A percentile compares a stretch with the other conserved stretches of the same genome.
Evolutionary conservation across 2,329 filamentous ascomycete species (phyloP).

Genomic region (Nannizzia gypsea): DNA sequence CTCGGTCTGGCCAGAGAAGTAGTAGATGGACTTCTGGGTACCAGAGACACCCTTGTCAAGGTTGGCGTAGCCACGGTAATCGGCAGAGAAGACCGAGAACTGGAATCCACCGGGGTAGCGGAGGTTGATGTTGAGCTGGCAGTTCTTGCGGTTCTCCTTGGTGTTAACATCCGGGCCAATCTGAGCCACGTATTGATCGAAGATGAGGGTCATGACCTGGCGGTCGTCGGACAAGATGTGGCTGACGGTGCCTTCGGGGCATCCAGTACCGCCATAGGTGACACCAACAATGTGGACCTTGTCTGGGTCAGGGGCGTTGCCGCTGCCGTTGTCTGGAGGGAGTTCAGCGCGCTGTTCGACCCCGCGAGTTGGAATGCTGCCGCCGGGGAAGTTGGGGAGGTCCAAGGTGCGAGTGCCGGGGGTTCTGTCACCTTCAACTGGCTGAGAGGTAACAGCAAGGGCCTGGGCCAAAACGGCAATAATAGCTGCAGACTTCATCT

Average conservation of each 20-base stretch:
- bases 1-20: conserved; percentile 38
- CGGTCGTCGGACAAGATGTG: conserved; percentile 34
- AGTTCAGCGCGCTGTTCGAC: conserved; percentile 6
- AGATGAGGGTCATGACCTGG: conserved; percentile 39
- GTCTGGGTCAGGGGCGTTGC: conserved; percentile 20
- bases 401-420: conserved; percentile 8
- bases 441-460: conserved; percentile 15
- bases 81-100: conserved; percentile 41
- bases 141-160: conserved; percentile 41
- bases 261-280: conserved; percentile 39
- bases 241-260: conserved; percentile 35
- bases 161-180: conserved; percentile 35
- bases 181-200: conserved; percentile 41
- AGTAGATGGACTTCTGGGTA: conserved; percentile 43
- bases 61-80: conserved; percentile 42
- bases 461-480: conserved; percentile 14
- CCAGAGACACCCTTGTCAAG: conserved; percentile 38
- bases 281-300: conserved; percentile 34
- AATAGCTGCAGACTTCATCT: conserved; percentile 14
- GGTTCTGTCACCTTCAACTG: neutral
- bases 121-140: conserved; percentile 43
- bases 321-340: conserved; percentile 1
- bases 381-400: conserved; percentile 11
- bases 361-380: conserved; percentile 8
- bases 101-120: conserved; percentile 43